Evolutionary conservation across 305 asterid species (phyloP).

Genomic region (Ajuga reptans): DNA sequence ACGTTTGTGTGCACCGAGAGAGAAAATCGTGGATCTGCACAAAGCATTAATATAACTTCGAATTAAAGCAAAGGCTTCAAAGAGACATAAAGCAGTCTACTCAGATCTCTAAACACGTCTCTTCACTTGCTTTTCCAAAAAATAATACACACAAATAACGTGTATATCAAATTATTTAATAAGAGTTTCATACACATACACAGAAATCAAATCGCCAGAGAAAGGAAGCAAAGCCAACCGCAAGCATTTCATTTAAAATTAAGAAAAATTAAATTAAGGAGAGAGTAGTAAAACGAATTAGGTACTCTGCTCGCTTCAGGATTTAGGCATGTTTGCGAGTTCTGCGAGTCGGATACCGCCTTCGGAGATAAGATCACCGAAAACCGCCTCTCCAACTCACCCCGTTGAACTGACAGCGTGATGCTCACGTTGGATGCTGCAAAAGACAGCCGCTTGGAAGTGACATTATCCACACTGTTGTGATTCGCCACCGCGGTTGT

Average conservation of each 20-base stretch:
- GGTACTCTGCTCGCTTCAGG: constrained; percentile 82
- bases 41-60: constrained; percentile 22
- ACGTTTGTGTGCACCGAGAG: constrained; percentile 23
- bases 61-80: constrained; percentile 22
- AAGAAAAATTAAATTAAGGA: neutral
- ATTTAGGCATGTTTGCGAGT: constrained; percentile 79
- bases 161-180: neutral
- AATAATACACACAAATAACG: neutral
- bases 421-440: constrained; percentile 39
- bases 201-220: neutral
- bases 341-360: constrained; percentile 88
- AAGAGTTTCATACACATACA: constrained; percentile 14
- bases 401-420: constrained; percentile 20
- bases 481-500: constrained; percentile 4
- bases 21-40: constrained; percentile 33
- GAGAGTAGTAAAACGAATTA: neutral
- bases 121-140: neutral
- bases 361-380: constrained; percentile 62
- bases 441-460: constrained; percentile 34
- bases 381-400: constrained; percentile 16
- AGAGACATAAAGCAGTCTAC: constrained; percentile 6
- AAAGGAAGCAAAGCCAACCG: neutral
- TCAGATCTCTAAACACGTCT: constrained; percentile 24
- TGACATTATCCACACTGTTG: constrained; percentile 5
- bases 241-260: neutral